Conservation (phyloP, 1,284 basidiomycete genomes). For the Naganishia sp. region DNA sequence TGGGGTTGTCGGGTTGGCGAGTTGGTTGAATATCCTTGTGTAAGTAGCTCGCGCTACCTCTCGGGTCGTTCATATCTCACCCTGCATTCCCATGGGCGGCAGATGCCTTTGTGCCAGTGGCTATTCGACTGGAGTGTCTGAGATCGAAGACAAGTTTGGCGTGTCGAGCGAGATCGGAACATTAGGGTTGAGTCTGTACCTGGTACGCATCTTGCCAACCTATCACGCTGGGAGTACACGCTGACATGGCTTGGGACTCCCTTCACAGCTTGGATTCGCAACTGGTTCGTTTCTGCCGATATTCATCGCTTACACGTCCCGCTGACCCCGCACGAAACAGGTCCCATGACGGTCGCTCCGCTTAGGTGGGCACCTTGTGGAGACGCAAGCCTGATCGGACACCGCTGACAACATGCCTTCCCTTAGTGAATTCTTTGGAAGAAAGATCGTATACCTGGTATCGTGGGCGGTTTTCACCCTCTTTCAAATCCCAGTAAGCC, state of each 20-base stretch:
- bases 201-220: constrained; percentile 32
- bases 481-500: constrained; percentile 54
- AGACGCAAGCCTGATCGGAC: constrained; percentile 6
- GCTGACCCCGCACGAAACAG: constrained; percentile 2
- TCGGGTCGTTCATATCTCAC: not conserved
- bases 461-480: constrained; percentile 50
- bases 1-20: constrained; percentile 37
- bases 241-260: not conserved
- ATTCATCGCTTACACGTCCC: not conserved
- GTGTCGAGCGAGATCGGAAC: constrained; percentile 42
- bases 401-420: constrained; percentile 10
- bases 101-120: constrained; percentile 41
- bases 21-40: constrained; percentile 40
- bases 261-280: constrained; percentile 39
- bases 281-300: constrained; percentile 28
- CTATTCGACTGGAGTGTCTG: constrained; percentile 41
- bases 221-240: not conserved
- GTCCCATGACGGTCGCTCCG: constrained; percentile 43
- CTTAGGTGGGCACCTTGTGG: constrained; percentile 38
- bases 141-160: constrained; percentile 40
- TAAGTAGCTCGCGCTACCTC: not conserved
- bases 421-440: constrained; percentile 47
- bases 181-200: constrained; percentile 40
- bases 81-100: not conserved
- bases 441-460: constrained; percentile 52